A percentile compares a stretch with the other conserved stretches of the same genome.
phyloP scores from a whole-genome alignment of 257 asterid species.

The Nemophila menziesii region DNA sequence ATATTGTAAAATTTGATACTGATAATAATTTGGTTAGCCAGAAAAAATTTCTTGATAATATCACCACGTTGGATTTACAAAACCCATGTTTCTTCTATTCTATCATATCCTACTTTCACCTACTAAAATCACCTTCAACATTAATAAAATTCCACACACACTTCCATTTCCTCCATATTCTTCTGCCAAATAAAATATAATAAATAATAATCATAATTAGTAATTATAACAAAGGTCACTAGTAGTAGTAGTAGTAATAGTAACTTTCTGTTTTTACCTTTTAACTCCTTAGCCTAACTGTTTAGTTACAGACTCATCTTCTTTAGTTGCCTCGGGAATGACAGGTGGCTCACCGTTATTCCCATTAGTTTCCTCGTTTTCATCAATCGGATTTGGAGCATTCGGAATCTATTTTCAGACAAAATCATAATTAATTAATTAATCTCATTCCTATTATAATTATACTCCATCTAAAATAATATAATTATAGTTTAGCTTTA shows the following conservation, averaged over 20 bases:
- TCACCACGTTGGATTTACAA: not conserved
- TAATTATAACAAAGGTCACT: not conserved
- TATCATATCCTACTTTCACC: not conserved
- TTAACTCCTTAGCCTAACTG: slow-evolving; percentile 25
- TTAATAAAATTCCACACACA: no score
- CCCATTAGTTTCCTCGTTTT: slow-evolving; percentile 22
- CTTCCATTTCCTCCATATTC: no score
- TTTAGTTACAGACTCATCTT: slow-evolving; percentile 24
- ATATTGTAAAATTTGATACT: no score
- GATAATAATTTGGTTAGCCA: not conserved
- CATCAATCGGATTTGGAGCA: slow-evolving; percentile 23
- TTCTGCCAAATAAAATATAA: no score
- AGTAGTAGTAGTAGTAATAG: no score
- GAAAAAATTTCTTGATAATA: not conserved
- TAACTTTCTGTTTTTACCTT: slow-evolving; percentile 29
- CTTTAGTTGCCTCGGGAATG: slow-evolving; percentile 23
- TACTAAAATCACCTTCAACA: no score
- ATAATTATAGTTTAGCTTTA: no score
- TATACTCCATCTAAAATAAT: no score
- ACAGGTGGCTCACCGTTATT: slow-evolving; percentile 16
- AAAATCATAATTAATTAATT: slow-evolving; percentile 1
- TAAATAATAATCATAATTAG: no score
- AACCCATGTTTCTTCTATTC: not conserved
- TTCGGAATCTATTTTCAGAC: slow-evolving; percentile 30
- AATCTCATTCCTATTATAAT: not conserved